Conservation (phyloP, 352 stramenopile species). For the Pythium insidiosum region DNA sequence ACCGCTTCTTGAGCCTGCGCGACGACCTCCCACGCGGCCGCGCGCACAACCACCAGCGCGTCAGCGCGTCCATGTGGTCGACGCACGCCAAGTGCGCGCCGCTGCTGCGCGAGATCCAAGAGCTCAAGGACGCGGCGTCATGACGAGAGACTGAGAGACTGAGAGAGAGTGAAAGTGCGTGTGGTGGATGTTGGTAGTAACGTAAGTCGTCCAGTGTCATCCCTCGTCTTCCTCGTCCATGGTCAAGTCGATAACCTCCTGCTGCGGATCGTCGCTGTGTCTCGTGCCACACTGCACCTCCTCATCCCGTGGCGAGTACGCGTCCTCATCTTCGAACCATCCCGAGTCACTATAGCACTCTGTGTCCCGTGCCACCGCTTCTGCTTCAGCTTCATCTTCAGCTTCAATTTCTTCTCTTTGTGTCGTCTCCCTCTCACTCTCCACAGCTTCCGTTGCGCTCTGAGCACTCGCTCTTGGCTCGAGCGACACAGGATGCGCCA, state of each 20-base stretch:
- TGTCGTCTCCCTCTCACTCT: too few relatives aligned
- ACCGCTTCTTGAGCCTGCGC: neutral
- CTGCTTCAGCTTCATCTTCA: too few relatives aligned
- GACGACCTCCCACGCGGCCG: neutral
- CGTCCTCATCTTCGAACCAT: conserved; percentile 26
- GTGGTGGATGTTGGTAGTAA: too few relatives aligned
- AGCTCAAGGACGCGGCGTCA: neutral
- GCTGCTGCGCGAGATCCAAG: neutral
- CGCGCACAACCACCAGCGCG: neutral
- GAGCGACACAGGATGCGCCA: too few relatives aligned
- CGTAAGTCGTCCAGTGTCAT: too few relatives aligned
- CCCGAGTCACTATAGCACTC: conserved; percentile 15
- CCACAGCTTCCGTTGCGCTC: too few relatives aligned
- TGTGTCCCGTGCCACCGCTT: neutral
- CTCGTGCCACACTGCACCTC: neutral
- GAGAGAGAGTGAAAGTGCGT: too few relatives aligned
- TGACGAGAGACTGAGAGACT: too few relatives aligned
- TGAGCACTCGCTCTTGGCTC: too few relatives aligned
- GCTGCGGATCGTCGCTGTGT: neutral
- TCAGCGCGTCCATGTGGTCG: neutral
- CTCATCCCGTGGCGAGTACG: neutral
- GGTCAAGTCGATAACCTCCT: conserved; percentile 11
- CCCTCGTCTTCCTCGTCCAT: conserved; percentile 3
- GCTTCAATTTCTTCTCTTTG: too few relatives aligned
- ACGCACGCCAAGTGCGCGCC: neutral